These are phyloP conservation scores for Populus trichocarpa DNA, from an alignment of 441 rosid species.

Conservation along the genomic window DNA sequence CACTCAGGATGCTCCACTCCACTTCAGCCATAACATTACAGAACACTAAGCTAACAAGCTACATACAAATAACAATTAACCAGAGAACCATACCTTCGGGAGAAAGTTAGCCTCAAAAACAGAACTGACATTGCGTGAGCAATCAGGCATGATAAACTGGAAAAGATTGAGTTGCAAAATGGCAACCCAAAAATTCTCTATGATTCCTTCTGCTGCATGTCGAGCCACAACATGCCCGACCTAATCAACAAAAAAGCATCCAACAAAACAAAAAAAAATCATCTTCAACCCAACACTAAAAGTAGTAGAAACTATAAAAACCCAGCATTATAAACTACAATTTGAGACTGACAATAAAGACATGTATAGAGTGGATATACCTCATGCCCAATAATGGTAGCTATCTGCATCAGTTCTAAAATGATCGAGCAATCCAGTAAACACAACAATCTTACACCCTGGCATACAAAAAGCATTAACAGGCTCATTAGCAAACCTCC, in stretches of 20 bases:
- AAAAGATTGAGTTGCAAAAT: conserved; percentile 63
- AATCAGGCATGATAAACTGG: conserved; percentile 75
- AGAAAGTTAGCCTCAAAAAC: conserved; percentile 82
- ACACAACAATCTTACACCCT: conserved; percentile 88
- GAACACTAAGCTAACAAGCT: not conserved
- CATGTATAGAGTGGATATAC: conserved; percentile 24
- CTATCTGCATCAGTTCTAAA: conserved; percentile 80
- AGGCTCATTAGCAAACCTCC: conserved; percentile 90
- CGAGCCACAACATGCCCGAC: conserved; percentile 95
- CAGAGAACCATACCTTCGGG: conserved; percentile 56
- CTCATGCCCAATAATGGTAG: conserved; percentile 87
- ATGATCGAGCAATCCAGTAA: conserved; percentile 75
- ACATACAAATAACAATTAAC: not conserved
- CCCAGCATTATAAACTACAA: not conserved
- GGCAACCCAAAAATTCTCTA: conserved; percentile 81
- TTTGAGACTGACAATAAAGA: not conserved
- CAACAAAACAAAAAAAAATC: conserved; percentile 1
- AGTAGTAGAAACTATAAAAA: not conserved
- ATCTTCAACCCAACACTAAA: not conserved
- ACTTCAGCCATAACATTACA: too few species aligned
- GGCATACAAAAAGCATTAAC: conserved; percentile 83
- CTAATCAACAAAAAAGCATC: conserved; percentile 31
- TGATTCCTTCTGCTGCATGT: conserved; percentile 66
- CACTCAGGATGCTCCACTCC: too few species aligned
- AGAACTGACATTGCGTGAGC: conserved; percentile 74